Percentiles rank a stretch among this genome's conserved stretches.
phyloP scores from a whole-genome alignment of 148 eudicot species.

The Camellia japonica region DNA sequence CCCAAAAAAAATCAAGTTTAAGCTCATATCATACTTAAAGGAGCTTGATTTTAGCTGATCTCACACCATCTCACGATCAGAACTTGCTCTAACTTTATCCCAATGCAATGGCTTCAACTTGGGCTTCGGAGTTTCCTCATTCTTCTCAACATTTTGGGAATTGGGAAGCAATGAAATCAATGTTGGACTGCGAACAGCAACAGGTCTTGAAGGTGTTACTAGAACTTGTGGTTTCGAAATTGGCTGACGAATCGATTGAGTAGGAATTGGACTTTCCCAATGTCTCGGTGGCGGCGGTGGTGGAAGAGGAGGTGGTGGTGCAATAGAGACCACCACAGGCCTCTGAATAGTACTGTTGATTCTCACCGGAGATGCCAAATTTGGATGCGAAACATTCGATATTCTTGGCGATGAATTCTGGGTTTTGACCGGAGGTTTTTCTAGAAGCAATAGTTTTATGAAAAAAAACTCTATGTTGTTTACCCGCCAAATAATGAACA shows the following conservation, averaged over 20 bases:
- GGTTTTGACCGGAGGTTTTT: conserved; percentile 5
- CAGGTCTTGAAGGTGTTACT: conserved; percentile 38
- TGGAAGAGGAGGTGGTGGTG: conserved; percentile 27
- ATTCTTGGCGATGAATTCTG: conserved; percentile 8
- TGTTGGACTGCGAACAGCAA: conserved; percentile 27
- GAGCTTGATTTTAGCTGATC: conserved; percentile 95
- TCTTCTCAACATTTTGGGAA: conserved; percentile 24
- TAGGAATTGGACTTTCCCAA: conserved; percentile 39
- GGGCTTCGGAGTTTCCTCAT: conserved; percentile 61
- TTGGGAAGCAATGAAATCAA: conserved; percentile 32
- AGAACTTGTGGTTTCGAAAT: conserved; percentile 27
- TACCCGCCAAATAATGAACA: too few species aligned
- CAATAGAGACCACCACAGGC: background rate
- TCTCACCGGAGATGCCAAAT: background rate
- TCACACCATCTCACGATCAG: conserved; percentile 97
- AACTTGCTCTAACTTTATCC: conserved; percentile 98
- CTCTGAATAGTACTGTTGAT: background rate
- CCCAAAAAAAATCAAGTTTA: background rate
- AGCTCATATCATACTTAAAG: conserved; percentile 57
- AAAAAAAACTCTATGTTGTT: too few species aligned
- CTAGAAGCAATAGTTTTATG: background rate
- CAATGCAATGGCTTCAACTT: conserved; percentile 93
- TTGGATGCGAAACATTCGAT: conserved; percentile 5
- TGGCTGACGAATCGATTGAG: conserved; percentile 9
- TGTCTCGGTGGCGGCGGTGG: conserved; percentile 33